Evolutionary conservation across 495 filamentous ascomycete species (phyloP), one percentile per base, ranked within the genome.

Genomic region (Penicillium roqueforti): DNA sequence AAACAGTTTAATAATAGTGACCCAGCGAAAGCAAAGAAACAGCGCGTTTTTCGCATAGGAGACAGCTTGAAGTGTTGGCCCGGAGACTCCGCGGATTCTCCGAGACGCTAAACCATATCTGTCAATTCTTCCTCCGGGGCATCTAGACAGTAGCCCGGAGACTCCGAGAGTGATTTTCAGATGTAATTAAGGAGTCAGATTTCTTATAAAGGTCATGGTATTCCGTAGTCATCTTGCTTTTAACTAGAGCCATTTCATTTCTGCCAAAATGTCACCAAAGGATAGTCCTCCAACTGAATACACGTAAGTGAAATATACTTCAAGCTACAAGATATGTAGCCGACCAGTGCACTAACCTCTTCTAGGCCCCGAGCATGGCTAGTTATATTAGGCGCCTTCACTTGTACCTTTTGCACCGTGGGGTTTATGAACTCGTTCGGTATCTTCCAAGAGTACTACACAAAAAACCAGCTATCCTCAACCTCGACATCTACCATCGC

Each of bases 371-470:
- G 54, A 28, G 60, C 69, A 53, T 66, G 65, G 41, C 36, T 68
- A 1, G 63, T 54, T 3, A 54, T 73, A 52, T 20, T 61, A 19
- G 72, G 72, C 0, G 65, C 69, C 6, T 68, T 55, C 7, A 47
- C 60, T 0, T 56, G 58, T n/a, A 6, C 63, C 0, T 85, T 86
- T 63, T 79, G 73, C 49, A 72, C 73, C 4, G 66, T 85, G 3
- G 85, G 85, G 9, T 84, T 83, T 63, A 52, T 81, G 40, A 86
- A 86, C 67, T 74, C 82, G 0, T 85, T 87, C 47, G 85, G 84
- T 8, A 62, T 82, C 13, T 88, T 87, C 55, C 68, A 84, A 55
- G 70, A 79, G 16, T 85, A 86, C 69, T 88, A 86, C 62, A 47
- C 71, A n/a, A 56, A 58, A 2, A 60, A 77, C 38, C 75, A 80